Conservation (phyloP, 345 rosid genomes). For the Rhodamnia rubescens region DNA sequence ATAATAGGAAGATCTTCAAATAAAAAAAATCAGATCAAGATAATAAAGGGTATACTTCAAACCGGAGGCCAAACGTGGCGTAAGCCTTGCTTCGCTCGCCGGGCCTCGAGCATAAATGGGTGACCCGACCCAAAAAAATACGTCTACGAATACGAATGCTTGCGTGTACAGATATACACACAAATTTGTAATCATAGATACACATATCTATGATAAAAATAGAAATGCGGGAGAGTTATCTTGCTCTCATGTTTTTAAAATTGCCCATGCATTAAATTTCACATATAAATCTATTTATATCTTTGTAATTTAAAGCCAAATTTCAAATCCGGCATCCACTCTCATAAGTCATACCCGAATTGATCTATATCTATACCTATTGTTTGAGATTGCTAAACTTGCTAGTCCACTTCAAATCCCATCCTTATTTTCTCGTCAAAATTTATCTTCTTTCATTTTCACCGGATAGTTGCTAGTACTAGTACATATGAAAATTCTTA, state of each 20-base stretch:
- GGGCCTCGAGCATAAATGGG: neutral
- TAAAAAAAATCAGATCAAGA: too few relatives aligned
- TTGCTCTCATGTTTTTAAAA: neutral
- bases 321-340: neutral
- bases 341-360: neutral
- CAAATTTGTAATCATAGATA: neutral
- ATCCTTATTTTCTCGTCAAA: neutral
- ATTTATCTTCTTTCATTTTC: neutral
- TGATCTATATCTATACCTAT: too few relatives aligned
- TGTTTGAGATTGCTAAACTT: too few relatives aligned
- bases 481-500: too few relatives aligned
- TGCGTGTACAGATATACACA: too few relatives aligned
- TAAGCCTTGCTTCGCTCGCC: neutral
- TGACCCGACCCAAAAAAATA: neutral
- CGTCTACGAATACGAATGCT: too few relatives aligned
- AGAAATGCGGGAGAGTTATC: neutral
- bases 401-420: neutral
- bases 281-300: too few relatives aligned
- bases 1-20: neutral
- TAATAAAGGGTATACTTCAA: too few relatives aligned
- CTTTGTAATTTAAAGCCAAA: neutral
- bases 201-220: neutral
- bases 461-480: too few relatives aligned
- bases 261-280: neutral
- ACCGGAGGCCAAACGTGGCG: too few relatives aligned